A percentile compares a stretch with the other conserved stretches of the same genome.
Evolutionary conservation across 768 basidiomycete species (phyloP).

Genomic region (Hygrophoropsis aurantiaca): DNA sequence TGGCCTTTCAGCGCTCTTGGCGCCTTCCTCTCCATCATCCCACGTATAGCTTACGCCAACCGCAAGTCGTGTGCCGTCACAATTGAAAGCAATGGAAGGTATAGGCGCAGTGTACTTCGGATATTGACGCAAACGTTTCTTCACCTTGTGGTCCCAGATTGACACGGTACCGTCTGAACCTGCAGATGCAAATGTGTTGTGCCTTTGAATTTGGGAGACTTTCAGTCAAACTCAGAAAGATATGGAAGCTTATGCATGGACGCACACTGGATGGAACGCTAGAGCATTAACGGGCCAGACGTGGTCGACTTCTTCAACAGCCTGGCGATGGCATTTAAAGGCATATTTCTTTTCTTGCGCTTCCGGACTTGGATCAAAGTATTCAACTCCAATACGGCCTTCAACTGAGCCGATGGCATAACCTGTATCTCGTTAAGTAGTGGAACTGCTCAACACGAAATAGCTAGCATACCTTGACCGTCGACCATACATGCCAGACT

Average conservation of each 20-base stretch:
- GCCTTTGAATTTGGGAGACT: constrained; percentile 41
- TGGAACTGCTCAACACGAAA: not conserved
- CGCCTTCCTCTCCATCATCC: constrained; percentile 81
- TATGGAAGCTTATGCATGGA: constrained; percentile 5
- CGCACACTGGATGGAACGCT: constrained; percentile 87
- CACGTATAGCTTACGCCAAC: constrained; percentile 88
- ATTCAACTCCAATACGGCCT: constrained; percentile 96
- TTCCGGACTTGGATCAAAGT: constrained; percentile 80
- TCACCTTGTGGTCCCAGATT: constrained; percentile 96
- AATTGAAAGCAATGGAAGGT: constrained; percentile 80
- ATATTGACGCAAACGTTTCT: constrained; percentile 92
- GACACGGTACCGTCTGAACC: constrained; percentile 94
- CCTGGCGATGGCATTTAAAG: constrained; percentile 94
- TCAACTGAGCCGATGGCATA: constrained; percentile 94
- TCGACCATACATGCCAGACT: constrained; percentile 90
- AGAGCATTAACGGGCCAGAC: constrained; percentile 97
- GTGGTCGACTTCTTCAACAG: constrained; percentile 87
- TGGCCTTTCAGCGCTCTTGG: constrained; percentile 62
- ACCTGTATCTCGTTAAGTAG: constrained; percentile 42
- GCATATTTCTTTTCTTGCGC: constrained; percentile 80
- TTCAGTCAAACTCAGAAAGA: not conserved
- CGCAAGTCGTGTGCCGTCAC: constrained; percentile 78
- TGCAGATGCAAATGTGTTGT: constrained; percentile 93
- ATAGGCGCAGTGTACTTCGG: constrained; percentile 75
- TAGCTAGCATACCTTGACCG: constrained; percentile 73